phyloP scores from a whole-genome alignment of 148 eudicot species.

The Rhododendron kiyosumense region DNA sequence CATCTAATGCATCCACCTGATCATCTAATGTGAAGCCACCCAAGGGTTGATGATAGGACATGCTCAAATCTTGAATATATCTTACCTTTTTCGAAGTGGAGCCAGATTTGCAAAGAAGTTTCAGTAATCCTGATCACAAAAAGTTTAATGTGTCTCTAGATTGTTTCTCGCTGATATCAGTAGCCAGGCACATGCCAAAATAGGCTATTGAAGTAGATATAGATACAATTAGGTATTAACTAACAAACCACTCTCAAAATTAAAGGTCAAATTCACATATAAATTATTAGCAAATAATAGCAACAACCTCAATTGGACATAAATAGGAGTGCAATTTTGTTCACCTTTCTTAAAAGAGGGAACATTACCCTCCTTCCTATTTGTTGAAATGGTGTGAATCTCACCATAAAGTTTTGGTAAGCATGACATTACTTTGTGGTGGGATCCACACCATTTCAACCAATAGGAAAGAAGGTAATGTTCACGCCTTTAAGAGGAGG shows the following conservation, averaged over 20 bases:
- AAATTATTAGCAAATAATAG: not conserved
- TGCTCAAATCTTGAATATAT: not conserved
- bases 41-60: not conserved
- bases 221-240: not conserved
- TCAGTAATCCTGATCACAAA: not conserved
- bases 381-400: too few species aligned
- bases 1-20: not conserved
- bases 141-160: not conserved
- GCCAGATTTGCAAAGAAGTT: not conserved
- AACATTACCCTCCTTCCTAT: too few species aligned
- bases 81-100: not conserved
- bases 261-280: not conserved
- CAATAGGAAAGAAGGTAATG: too few species aligned
- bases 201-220: not conserved
- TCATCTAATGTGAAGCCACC: not conserved
- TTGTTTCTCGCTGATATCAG: not conserved
- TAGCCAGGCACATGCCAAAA: not conserved
- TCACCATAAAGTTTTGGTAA: too few species aligned
- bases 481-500: too few species aligned
- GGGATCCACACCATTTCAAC: too few species aligned
- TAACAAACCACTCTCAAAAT: not conserved
- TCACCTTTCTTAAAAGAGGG: too few species aligned
- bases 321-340: not conserved
- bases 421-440: too few species aligned
- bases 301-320: not conserved